A percentile compares a stretch with the other conserved stretches of the same genome.
These are phyloP conservation scores for Fragaria ananassa DNA, from an alignment of 306 rosid species.

Conservation along the genomic window DNA sequence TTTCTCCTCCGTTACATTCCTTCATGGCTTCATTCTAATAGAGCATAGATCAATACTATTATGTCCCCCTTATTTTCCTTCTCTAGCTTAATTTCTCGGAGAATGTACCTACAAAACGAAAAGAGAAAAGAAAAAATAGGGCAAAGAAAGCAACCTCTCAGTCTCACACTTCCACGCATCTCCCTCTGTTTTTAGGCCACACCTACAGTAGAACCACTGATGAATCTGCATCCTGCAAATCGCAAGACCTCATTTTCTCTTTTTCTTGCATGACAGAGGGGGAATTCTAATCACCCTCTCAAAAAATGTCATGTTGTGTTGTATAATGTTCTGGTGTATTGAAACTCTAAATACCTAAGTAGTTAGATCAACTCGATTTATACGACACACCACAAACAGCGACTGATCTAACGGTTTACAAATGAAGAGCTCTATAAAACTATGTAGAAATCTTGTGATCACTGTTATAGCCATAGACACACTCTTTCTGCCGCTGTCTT, in stretches of 20 bases:
- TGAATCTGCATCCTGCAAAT: conserved; percentile 13
- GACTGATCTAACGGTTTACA: not conserved
- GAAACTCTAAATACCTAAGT: not conserved
- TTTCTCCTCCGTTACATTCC: conserved; percentile 7
- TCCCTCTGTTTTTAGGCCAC: conserved; percentile 12
- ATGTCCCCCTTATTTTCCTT: conserved; percentile 16
- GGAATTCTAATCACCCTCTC: not conserved
- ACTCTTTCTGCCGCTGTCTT: not conserved
- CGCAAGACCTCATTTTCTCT: not conserved
- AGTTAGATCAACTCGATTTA: not conserved
- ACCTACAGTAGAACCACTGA: conserved; percentile 9
- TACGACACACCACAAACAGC: not conserved
- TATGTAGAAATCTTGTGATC: too few relatives aligned
- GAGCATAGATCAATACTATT: not conserved
- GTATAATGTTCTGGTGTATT: not conserved
- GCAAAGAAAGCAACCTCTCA: conserved; percentile 34
- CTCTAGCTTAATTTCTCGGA: conserved; percentile 34
- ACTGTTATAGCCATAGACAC: not conserved
- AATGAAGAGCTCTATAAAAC: not conserved
- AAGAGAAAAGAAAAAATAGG: not conserved
- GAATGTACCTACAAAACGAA: conserved; percentile 24
- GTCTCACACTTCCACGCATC: conserved; percentile 23
- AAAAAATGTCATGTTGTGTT: not conserved
- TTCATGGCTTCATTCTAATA: not conserved
- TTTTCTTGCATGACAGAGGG: conserved; percentile 10